Percentiles rank a stretch among this genome's conserved stretches.
phyloP scores from a whole-genome alignment of 257 asterid species.

The Plantago major region DNA sequence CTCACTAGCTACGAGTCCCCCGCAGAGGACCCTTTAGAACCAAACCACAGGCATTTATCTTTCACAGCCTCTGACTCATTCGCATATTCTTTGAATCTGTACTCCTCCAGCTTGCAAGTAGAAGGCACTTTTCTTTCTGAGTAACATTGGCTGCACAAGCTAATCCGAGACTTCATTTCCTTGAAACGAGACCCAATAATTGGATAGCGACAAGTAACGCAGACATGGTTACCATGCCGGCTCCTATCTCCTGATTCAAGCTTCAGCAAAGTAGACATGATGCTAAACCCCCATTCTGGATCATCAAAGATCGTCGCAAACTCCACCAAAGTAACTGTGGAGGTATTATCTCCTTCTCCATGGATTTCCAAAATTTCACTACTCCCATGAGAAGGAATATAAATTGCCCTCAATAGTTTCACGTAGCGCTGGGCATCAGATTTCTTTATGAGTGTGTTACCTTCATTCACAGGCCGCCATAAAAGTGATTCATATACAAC shows the following conservation, averaged over 20 bases:
- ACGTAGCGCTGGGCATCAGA: slow-evolving; percentile 70
- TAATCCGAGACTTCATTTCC: slow-evolving; percentile 70
- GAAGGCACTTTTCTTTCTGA: slow-evolving; percentile 89
- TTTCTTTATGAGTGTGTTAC: slow-evolving; percentile 57
- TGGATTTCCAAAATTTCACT: slow-evolving; percentile 81
- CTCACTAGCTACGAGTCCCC: slow-evolving; percentile 33
- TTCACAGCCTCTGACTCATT: slow-evolving; percentile 82
- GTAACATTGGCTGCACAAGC: slow-evolving; percentile 83
- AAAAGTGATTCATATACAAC: slow-evolving; percentile 76
- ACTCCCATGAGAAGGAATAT: slow-evolving; percentile 71
- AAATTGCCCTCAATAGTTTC: slow-evolving; percentile 72
- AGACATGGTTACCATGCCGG: slow-evolving; percentile 83
- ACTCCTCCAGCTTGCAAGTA: slow-evolving; percentile 72
- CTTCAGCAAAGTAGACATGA: slow-evolving; percentile 61
- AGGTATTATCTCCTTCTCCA: slow-evolving; percentile 50
- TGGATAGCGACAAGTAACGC: slow-evolving; percentile 83
- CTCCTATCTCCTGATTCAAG: slow-evolving; percentile 86
- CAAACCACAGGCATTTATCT: slow-evolving; percentile 88
- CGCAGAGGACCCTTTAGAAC: slow-evolving; percentile 62
- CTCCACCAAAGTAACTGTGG: slow-evolving; percentile 54
- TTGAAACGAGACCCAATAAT: slow-evolving; percentile 88
- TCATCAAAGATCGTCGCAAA: slow-evolving; percentile 80
- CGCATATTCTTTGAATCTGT: slow-evolving; percentile 76
- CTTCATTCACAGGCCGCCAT: slow-evolving; percentile 91
- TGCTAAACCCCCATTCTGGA: slow-evolving; percentile 89